Base-by-base conservation (phyloP, 2,329 filamentous ascomycete genomes). In the Fusarium gaditjirri region DNA sequence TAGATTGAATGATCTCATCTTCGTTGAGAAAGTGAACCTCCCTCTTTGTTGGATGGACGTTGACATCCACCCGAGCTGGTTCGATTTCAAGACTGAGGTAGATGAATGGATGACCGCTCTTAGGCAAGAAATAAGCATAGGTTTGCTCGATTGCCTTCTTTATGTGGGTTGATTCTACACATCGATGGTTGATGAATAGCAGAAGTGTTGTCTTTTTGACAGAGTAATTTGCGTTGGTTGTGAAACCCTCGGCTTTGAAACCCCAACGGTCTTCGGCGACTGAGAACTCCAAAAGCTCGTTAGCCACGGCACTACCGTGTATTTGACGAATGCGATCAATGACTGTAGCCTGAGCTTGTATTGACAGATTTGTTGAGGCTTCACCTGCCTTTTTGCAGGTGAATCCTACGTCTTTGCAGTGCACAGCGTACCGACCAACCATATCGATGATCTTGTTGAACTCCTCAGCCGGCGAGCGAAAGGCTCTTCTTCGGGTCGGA, bases 1-100 rank as follows among this genome's bases (percentile, higher is more conserved):
- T 91, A 19, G 89, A 88, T 71, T 96, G 93, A 50, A 96, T 92
- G 49, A 99, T 97, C 75, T 99, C 96, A 71, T 99, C 96, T 80
- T 99, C 96, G 69, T 98, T 97, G 27, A 99, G 86, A 76, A 99
- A 98, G 78, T 98, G 96, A 25, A 99, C 96, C 79, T 99, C 95
- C 55, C 94, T 88, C 81, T 99, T 99, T 0, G 96, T 99, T 0
- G 96, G 96, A 80, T 99, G 96, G 2, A 99, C 93, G 75, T 99
- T 99, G 78, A 99, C 97, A 80, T 99, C 96, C 8, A 99, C 94
- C 58, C 95, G 88, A 31, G 92, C 90, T 3, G 96, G 95, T 75
- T 98, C 95, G 63, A 99, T 97, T 66, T 97, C 93, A 5, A 99
- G 87, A 78, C 92, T 96, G 31, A 99, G 86, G 78, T 99, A 99